phyloP scores from a whole-genome alignment of 192 early-diverging fungal genomes.

The Coemansia asiatica region DNA sequence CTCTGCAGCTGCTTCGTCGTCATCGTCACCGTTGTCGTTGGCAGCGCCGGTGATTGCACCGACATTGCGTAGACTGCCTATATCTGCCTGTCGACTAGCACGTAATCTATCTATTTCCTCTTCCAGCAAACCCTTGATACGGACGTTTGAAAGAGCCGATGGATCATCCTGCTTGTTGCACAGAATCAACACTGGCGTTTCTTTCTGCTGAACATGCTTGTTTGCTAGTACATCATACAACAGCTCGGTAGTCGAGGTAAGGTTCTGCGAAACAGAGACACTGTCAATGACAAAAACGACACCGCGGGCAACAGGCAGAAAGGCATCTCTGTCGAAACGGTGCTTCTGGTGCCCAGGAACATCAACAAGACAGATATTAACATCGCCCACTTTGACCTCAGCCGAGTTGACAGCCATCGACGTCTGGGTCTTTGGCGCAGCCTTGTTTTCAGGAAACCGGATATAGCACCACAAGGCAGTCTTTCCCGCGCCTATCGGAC shows the following conservation, averaged over 20 bases:
- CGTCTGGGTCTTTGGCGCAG: constrained; percentile 32
- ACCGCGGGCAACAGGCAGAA: constrained; percentile 64
- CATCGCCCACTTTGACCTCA: constrained; percentile 18
- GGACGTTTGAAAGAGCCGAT: constrained; percentile 64
- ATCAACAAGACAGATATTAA: constrained; percentile 63
- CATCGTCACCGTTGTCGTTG: constrained; percentile 22
- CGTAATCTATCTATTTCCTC: constrained; percentile 66
- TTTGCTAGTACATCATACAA: constrained; percentile 81
- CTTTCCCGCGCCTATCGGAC: constrained; percentile 38
- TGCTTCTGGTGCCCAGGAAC: constrained; percentile 87
- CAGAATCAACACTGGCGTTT: constrained; percentile 67
- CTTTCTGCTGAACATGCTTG: constrained; percentile 56
- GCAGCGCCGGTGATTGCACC: constrained; percentile 7
- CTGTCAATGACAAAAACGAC: constrained; percentile 83
- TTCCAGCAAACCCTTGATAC: constrained; percentile 70
- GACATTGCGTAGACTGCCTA: constrained; percentile 24
- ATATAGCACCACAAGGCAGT: constrained; percentile 46
- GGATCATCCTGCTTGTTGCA: constrained; percentile 86
- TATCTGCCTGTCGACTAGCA: constrained; percentile 25
- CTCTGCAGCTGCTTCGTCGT: constrained; percentile 58
- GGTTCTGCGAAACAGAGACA: constrained; percentile 56
- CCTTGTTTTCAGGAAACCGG: constrained; percentile 24
- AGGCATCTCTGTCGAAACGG: constrained; percentile 70
- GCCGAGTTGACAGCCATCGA: constrained; percentile 47
- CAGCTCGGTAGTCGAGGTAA: constrained; percentile 69